Evolutionary conservation across 257 asterid genomes (phyloP), one percentile per base, ranked within the genome.

Genomic region (Eustoma russellianum): DNA sequence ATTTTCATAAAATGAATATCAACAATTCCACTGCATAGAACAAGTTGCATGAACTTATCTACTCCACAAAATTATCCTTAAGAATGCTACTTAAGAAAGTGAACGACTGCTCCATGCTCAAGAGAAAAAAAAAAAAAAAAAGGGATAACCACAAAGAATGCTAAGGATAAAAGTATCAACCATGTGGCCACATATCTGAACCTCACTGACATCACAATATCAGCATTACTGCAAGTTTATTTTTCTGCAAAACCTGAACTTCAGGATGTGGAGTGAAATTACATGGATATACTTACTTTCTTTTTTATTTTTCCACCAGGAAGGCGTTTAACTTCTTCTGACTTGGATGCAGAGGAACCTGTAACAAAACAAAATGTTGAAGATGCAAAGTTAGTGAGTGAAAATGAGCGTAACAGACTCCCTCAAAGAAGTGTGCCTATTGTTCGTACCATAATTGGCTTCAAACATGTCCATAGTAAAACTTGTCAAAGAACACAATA

Each of bases 301-400:
- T 87, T 92, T 64, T 92, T 92, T 52, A 85, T 70, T 75, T 92
- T 92, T 73, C 98, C 98, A 72, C 98, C 97, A 4, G 97, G 98
- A 19, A 92, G 88, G 17, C 95, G 98, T 69, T 88, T 88, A 46
- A 92, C 94, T 75, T 87, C 98, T 69, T 81, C 96, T 56, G 49
- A 56, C 76, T 85, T 87, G 50, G 97, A 78, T 55, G 93, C 72
- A 9, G 96, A 87, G 57, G 98, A 69, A 61, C 90, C 92, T 63
- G 80, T 80, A 68, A 76, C 72, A 72, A 68, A 50, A 56, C 24
- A 34, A 58, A 49, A 28, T 34, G 56, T 15, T 41, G 30, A 50
- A 34, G 24, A 16, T 62, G 33, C 12, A 41, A n/a, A 47, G 50
- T 50, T 44, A 53, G 58, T 62, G 13, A 49, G 57, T 34, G 52